These are phyloP conservation scores for Suhomyces sp. DNA, from an alignment of 805 yeast species.

Conservation along the genomic window DNA sequence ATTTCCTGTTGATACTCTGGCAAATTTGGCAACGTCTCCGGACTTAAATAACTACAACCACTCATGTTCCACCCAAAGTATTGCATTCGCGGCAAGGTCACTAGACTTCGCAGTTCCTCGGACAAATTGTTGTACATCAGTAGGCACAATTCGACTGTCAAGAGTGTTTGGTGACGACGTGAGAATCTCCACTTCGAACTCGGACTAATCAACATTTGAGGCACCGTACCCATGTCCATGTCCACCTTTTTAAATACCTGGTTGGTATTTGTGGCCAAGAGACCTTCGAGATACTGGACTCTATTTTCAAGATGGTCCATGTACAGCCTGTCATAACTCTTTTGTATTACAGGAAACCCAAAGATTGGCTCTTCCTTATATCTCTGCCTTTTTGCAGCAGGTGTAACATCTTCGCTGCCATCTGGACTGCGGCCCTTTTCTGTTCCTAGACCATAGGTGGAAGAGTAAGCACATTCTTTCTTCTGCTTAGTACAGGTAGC, in stretches of 20 bases:
- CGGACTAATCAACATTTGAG: constrained; percentile 21
- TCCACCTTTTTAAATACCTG: constrained; percentile 12
- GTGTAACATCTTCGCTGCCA: not conserved
- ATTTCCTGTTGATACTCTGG: constrained; percentile 20
- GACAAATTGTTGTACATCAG: constrained; percentile 32
- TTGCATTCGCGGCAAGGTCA: constrained; percentile 55
- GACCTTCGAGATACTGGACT: constrained; percentile 38
- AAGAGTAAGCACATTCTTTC: constrained; percentile 31
- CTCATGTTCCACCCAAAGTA: constrained; percentile 66
- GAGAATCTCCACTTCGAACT: constrained; percentile 48
- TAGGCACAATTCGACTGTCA: constrained; percentile 41
- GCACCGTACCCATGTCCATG: constrained; percentile 9
- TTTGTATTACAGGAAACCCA: constrained; percentile 20
- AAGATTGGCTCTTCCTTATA: constrained; percentile 7
- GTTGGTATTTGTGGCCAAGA: constrained; percentile 19
- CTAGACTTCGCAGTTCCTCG: constrained; percentile 29
- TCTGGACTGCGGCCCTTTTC: not conserved
- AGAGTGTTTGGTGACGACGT: constrained; percentile 45
- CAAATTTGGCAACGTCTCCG: constrained; percentile 32
- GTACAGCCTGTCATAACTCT: constrained; percentile 19
- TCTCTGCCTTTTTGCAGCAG: constrained; percentile 1
- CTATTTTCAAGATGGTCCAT: constrained; percentile 38
- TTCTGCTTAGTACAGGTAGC: constrained; percentile 41
- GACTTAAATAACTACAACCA: constrained; percentile 50
- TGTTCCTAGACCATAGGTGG: constrained; percentile 4